phyloP scores from a whole-genome alignment of 306 rosid species.

The Alnus rubra region DNA sequence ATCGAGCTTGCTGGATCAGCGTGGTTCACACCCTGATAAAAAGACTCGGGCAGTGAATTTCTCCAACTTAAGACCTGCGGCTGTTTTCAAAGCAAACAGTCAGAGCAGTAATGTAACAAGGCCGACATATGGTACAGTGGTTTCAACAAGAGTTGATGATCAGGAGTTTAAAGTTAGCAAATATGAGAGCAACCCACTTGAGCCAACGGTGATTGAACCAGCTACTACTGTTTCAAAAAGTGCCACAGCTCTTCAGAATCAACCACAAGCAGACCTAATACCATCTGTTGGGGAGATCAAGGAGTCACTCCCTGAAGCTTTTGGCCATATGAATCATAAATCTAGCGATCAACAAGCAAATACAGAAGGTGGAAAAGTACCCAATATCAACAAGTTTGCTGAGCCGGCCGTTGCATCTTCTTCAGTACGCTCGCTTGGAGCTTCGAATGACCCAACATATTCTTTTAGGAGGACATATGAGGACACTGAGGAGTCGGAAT shows the following conservation, averaged over 20 bases:
- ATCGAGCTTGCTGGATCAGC: conserved; percentile 7
- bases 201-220: conserved; percentile 22
- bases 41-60: conserved; percentile 18
- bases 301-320: conserved; percentile 29
- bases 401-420: conserved; percentile 29
- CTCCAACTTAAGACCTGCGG: conserved; percentile 39
- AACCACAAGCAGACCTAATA: conserved; percentile 11
- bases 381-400: background rate
- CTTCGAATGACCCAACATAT: conserved; percentile 41
- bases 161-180: conserved; percentile 8
- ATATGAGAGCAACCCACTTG: conserved; percentile 7
- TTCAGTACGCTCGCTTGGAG: conserved; percentile 49
- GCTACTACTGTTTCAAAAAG: conserved; percentile 15
- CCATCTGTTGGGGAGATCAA: conserved; percentile 23
- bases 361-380: conserved; percentile 20
- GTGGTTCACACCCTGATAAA: too few relatives aligned
- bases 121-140: background rate
- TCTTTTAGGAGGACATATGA: conserved; percentile 22
- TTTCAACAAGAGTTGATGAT: conserved; percentile 11
- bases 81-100: conserved; percentile 22
- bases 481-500: conserved; percentile 37
- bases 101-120: background rate
- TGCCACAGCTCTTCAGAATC: conserved; percentile 18
- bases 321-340: conserved; percentile 10
- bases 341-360: conserved; percentile 9